Conservation (phyloP, 202 grass and related monocot genomes). For the Hordeum pubiflorum region DNA sequence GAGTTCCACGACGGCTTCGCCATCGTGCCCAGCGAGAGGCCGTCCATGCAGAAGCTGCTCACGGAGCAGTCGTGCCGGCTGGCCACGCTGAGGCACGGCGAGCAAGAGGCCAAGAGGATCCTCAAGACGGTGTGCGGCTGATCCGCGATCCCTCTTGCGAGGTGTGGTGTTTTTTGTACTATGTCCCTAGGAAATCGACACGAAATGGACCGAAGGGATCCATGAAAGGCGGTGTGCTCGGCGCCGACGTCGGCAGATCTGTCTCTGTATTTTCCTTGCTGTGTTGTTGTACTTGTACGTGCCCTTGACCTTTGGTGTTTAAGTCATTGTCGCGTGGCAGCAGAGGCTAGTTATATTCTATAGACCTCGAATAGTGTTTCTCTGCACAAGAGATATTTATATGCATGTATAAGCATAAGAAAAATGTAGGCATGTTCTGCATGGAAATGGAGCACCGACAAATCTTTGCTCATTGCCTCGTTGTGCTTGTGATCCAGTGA, state of each 20-base stretch:
- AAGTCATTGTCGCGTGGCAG: slow-evolving; percentile 39
- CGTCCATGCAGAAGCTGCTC: slow-evolving; percentile 48
- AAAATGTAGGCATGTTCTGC: background rate
- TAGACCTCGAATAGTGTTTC: slow-evolving; percentile 22
- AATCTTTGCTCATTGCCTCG: background rate
- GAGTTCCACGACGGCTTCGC: slow-evolving; percentile 59
- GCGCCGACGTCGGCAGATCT: slow-evolving; percentile 27
- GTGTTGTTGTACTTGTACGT: slow-evolving; percentile 9
- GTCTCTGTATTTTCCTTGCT: background rate
- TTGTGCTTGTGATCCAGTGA: background rate
- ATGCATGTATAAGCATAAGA: background rate
- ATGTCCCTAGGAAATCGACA: background rate
- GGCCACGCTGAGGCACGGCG: slow-evolving; percentile 36
- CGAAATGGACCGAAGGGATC: slow-evolving; percentile 2
- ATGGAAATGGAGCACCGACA: background rate
- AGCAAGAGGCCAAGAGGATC: slow-evolving; percentile 10
- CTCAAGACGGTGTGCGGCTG: slow-evolving; percentile 43
- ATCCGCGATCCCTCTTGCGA: background rate
- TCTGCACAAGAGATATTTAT: slow-evolving; percentile 5
- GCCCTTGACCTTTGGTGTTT: slow-evolving; percentile 34
- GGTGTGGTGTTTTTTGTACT: background rate
- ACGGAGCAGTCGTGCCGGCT: slow-evolving; percentile 78
- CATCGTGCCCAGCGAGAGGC: slow-evolving; percentile 51
- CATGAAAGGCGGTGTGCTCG: background rate
- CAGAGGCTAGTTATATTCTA: slow-evolving; percentile 12